These are phyloP conservation scores for Flaveria floridana DNA, from an alignment of 140 eudicot genomes.

Conservation along the genomic window DNA sequence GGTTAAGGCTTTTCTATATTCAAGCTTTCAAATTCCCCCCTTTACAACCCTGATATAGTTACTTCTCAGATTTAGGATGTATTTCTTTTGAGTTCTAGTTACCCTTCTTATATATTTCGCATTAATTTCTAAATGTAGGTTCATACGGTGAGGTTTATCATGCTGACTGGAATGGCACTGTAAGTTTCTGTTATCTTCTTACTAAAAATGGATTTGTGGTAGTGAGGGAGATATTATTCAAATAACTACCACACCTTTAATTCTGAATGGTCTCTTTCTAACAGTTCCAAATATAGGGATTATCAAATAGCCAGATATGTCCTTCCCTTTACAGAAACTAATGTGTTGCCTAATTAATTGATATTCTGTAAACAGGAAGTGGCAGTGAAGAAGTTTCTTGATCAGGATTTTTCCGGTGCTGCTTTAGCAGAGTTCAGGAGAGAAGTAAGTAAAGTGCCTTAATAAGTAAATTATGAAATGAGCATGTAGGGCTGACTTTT, in stretches of 20 bases:
- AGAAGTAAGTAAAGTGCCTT: slow-evolving; percentile 62
- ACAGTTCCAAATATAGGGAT: not conserved
- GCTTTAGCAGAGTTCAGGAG: slow-evolving; percentile 96
- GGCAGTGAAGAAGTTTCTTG: slow-evolving; percentile 98
- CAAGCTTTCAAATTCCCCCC: slow-evolving; percentile 8
- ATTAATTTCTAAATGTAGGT: slow-evolving; percentile 46
- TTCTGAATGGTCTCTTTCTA: slow-evolving; percentile 11
- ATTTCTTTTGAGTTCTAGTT: slow-evolving; percentile 10
- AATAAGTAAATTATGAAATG: slow-evolving; percentile 11
- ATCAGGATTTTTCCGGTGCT: slow-evolving; percentile 99
- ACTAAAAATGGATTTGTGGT: slow-evolving; percentile 13
- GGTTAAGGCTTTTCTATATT: not conserved
- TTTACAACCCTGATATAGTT: slow-evolving; percentile 18
- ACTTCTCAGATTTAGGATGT: slow-evolving; percentile 20
- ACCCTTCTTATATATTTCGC: slow-evolving; percentile 1
- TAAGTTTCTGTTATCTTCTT: slow-evolving; percentile 45
- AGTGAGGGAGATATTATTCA: slow-evolving; percentile 11
- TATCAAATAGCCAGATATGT: slow-evolving; percentile 12
- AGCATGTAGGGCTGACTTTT: slow-evolving; percentile 8
- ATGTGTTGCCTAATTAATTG: slow-evolving; percentile 25
- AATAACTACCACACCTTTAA: not conserved
- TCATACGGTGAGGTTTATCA: slow-evolving; percentile 97
- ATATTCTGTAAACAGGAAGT: slow-evolving; percentile 65
- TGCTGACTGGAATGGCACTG: slow-evolving; percentile 99
- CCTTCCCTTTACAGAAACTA: slow-evolving; percentile 9